Percentiles rank a stretch among this genome's conserved stretches.
phyloP scores from a whole-genome alignment of 805 yeast species.

The Kregervanrija delftensis region DNA sequence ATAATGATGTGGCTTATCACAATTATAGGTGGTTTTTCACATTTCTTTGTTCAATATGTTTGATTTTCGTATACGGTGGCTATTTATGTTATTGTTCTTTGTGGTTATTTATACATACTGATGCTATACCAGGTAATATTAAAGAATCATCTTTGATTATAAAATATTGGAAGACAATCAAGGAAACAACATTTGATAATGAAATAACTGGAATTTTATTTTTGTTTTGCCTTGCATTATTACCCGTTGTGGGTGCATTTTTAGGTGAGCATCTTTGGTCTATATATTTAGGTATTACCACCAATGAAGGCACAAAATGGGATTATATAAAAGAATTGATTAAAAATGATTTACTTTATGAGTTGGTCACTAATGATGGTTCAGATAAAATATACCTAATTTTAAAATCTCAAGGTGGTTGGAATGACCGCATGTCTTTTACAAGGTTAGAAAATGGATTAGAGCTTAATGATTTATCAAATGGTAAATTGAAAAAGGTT shows the following conservation, averaged over 20 bases:
- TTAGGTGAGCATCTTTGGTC: constrained; percentile 37
- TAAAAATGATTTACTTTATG: constrained; percentile 23
- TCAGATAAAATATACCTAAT: not conserved
- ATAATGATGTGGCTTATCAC: constrained; percentile 48
- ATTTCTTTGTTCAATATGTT: constrained; percentile 29
- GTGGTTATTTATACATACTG: constrained; percentile 5
- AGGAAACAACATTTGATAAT: constrained; percentile 26
- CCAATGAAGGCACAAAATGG: constrained; percentile 53
- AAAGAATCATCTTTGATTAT: constrained; percentile 9
- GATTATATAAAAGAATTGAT: constrained; percentile 37
- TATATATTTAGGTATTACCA: constrained; percentile 48
- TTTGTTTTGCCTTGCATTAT: constrained; percentile 32
- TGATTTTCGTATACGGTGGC: constrained; percentile 37
- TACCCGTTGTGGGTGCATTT: constrained; percentile 33
- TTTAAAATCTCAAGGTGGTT: not conserved
- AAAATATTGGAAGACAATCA: constrained; percentile 19
- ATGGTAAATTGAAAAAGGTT: constrained; percentile 8
- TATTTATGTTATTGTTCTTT: constrained; percentile 27
- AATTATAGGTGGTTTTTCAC: constrained; percentile 43
- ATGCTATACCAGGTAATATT: constrained; percentile 15
- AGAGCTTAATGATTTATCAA: constrained; percentile 1
- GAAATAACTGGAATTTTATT: constrained; percentile 37
- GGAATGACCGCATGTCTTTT: constrained; percentile 4
- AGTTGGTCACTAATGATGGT: constrained; percentile 7
- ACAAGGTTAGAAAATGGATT: constrained; percentile 7